These are phyloP conservation scores for Verruconis gallopava DNA, from an alignment of 2,329 filamentous ascomycete genomes.

Conservation along the genomic window DNA sequence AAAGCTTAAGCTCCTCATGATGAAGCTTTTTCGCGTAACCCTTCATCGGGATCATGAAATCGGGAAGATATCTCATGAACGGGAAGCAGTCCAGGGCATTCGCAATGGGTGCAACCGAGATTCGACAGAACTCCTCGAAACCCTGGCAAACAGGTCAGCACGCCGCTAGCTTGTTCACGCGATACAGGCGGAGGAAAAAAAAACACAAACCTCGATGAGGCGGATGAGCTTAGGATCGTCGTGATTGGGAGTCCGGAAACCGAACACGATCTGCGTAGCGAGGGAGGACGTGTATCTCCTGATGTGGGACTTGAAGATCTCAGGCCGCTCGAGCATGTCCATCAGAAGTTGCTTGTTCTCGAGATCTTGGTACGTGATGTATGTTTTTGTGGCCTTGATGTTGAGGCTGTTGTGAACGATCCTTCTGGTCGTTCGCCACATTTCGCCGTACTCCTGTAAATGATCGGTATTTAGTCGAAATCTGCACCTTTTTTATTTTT, in stretches of 20 bases:
- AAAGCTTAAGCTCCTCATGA: conserved; percentile 31
- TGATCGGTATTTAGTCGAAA: no score
- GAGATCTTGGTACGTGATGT: background rate
- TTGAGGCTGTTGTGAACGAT: conserved; percentile 7
- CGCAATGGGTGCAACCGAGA: background rate
- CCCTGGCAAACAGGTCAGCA: no score
- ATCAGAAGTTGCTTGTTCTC: background rate
- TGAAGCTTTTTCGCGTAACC: conserved; percentile 30
- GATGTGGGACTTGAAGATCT: background rate
- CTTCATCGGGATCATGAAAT: background rate
- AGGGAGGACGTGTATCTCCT: background rate
- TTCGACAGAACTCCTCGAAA: background rate
- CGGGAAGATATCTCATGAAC: background rate
- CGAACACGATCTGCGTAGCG: background rate
- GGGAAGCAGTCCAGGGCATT: background rate
- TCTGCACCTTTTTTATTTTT: no score
- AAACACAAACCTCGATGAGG: no score
- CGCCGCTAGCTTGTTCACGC: no score
- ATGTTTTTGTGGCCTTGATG: conserved; percentile 4
- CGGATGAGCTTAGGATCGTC: background rate
- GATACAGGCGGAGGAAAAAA: no score
- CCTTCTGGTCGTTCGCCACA: background rate
- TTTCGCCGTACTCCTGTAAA: background rate
- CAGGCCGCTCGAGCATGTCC: background rate
- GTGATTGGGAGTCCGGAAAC: background rate